Evolutionary conservation across 2,329 filamentous ascomycete species (phyloP), one percentile per base, ranked within the genome.

Genomic region (Beauveria brongniartii): DNA sequence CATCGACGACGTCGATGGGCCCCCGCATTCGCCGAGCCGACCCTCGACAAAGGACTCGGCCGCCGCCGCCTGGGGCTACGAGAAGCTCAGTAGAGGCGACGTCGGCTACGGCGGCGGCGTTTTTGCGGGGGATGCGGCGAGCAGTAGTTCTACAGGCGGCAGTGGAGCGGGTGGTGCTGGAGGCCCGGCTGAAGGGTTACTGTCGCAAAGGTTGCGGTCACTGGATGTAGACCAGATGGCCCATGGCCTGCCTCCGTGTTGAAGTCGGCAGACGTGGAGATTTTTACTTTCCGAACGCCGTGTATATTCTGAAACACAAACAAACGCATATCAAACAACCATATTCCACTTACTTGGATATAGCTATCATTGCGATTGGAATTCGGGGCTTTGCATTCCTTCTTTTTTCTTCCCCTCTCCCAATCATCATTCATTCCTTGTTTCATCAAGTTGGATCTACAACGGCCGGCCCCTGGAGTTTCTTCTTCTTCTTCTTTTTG

Each of bases 21-120:
- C 58, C 3, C 58, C 58, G 10, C 58, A 30, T 22, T 60, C 58
- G 1, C 50, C 58, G 24, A 60, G 69, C 62, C 69, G 71, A 24
- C 74, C 74, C 34, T 74, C 70, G 4, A 74, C 70, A 28, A 73
- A 72, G 51, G 74, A 74, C 60, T 71, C 72, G 53, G 67, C 66
- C 47, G 65, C 61, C 14, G 61, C 34, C 12, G 34, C 34, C 12
- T 73, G 53, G 47, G 70, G 69, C 53, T 91, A 92, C 69, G 82
- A 83, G 68, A 92, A 92, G 69, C 81, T 91, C 22, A 85, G 70
- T 67, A 88, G 82, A 69, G 85, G 85, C 6, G 86, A 91, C 63
- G 71, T 78, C 22, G 81, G 85, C 41, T 86, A 89, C 68, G 82
- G 86, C 43, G 82, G 86, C 43, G 79, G 84, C 59, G 73, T 77